Base-by-base conservation (phyloP, 73 alveolate species). In the Paramecium primaurelia region DNA sequence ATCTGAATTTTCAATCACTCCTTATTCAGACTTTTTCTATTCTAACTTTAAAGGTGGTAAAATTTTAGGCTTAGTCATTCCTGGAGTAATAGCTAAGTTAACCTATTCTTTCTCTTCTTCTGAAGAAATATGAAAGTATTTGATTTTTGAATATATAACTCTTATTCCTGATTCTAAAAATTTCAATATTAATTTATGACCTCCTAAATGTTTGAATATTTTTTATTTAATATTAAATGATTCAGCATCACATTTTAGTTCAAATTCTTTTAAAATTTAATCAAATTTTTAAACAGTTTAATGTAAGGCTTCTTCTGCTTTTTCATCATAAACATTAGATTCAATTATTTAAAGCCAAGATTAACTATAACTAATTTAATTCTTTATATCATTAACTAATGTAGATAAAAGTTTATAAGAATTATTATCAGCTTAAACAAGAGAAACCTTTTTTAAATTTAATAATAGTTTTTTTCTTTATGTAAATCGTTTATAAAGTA, bases 331-430 rank as follows among this genome's bases (percentile, higher is more conserved):
- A 3, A 30, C 22, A 71, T 89, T 59, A 3, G 59, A 45, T 60
- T 89, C 94, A 4, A 89, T 89, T n/a, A 89, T 89, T 73, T 89
- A 47, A 20, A 89, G 10, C 94, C 94, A 89, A 44, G 86, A 45
- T 58, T 89, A 26, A 34, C 92, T 71, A 37, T 89, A 89, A 25
- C 94, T 89, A 14, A 89, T 71, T n/a, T 58, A 51, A 25, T 77
- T 83, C 58, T 68, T 89, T n/a, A 89, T 71, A 37, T 83, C 71
- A 69, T 83, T 89, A 5, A 89, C 71, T 26, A 89, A 26, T 18
- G 71, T 89, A 8, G 92, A 71, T 64, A 89, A 71, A 12, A 42
- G 25, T 16, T 71, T 38, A 73, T 89, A 89, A 6, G 94, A 89
- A 45, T 64, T 71, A 32, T 73, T 89, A 26, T 64, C 84, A 45